A percentile compares a stretch with the other conserved stretches of the same genome.
Evolutionary conservation across 208 protist genomes (phyloP).

Genomic region (Trypanosoma boissoni): DNA sequence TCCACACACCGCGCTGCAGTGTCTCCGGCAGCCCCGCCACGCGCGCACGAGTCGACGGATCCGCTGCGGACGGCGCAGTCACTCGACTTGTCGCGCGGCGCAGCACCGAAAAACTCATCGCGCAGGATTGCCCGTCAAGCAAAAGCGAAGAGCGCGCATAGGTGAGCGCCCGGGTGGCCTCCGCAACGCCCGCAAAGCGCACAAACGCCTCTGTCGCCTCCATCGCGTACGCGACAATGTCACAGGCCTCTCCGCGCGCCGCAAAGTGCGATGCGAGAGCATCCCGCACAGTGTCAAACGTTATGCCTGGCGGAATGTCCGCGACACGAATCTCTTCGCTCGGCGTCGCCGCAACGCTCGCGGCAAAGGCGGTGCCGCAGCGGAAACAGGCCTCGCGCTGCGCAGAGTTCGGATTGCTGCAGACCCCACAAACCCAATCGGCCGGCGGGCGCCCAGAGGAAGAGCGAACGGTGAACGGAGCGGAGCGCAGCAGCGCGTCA

Average conservation of each 20-base stretch:
- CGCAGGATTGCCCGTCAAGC: slow-evolving; percentile 25
- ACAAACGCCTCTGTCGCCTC: slow-evolving; percentile 24
- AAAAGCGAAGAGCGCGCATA: slow-evolving; percentile 39
- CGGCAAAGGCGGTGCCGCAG: slow-evolving; percentile 44
- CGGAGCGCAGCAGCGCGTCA: slow-evolving; percentile 3
- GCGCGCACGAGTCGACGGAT: slow-evolving; percentile 1
- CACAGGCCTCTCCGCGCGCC: slow-evolving; percentile 15
- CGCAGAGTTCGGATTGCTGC: slow-evolving; percentile 78
- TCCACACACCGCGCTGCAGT: slow-evolving; percentile 50
- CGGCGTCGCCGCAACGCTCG: slow-evolving; percentile 37
- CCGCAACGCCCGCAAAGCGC: slow-evolving; percentile 38
- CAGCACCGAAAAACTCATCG: slow-evolving; percentile 28
- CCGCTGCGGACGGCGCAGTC: background rate
- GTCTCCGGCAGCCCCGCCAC: slow-evolving; percentile 19
- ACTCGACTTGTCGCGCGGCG: background rate
- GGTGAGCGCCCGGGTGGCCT: slow-evolving; percentile 51
- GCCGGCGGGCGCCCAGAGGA: slow-evolving; percentile 24
- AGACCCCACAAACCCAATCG: slow-evolving; percentile 85
- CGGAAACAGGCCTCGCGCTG: slow-evolving; percentile 65
- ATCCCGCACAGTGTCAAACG: slow-evolving; percentile 24
- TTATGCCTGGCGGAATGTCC: slow-evolving; percentile 18
- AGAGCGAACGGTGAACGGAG: background rate
- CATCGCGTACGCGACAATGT: slow-evolving; percentile 14
- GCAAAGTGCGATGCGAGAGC: slow-evolving; percentile 19
- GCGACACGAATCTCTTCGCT: slow-evolving; percentile 45